A percentile compares a stretch with the other conserved stretches of the same genome.
Evolutionary conservation across 2,329 filamentous ascomycete species (phyloP).

Genomic region (Hymenoscyphus repandus): DNA sequence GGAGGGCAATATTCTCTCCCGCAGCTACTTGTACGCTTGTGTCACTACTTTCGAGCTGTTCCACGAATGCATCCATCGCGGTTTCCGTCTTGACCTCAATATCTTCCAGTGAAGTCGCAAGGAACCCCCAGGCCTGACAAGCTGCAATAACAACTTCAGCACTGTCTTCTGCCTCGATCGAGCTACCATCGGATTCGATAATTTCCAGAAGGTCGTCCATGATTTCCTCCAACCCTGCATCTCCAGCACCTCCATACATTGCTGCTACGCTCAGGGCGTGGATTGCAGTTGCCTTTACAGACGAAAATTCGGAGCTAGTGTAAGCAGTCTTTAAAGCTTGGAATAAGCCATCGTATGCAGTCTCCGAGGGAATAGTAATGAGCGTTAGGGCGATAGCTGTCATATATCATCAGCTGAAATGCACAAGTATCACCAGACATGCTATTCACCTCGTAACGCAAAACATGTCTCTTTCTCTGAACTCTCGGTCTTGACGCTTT

Average conservation of each 20-base stretch:
- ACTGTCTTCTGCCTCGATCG: slow-evolving; percentile 57
- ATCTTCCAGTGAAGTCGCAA: slow-evolving; percentile 62
- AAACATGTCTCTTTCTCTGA: slow-evolving; percentile 58
- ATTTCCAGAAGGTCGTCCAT: slow-evolving; percentile 66
- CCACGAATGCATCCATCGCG: slow-evolving; percentile 62
- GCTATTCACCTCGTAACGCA: slow-evolving; percentile 49
- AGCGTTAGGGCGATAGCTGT: slow-evolving; percentile 56
- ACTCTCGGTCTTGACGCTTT: slow-evolving; percentile 57
- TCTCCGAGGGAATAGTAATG: slow-evolving; percentile 56
- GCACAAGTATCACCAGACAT: not conserved
- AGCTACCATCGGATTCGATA: slow-evolving; percentile 60
- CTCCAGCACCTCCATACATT: slow-evolving; percentile 60
- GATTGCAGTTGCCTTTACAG: slow-evolving; percentile 61
- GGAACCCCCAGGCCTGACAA: slow-evolving; percentile 63
- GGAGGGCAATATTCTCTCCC: slow-evolving; percentile 65
- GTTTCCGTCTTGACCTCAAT: slow-evolving; percentile 58
- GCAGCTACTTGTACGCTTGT: slow-evolving; percentile 61
- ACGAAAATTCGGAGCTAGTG: slow-evolving; percentile 50
- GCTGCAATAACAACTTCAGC: slow-evolving; percentile 58
- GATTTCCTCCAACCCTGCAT: slow-evolving; percentile 55
- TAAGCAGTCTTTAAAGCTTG: slow-evolving; percentile 54
- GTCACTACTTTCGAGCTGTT: slow-evolving; percentile 62
- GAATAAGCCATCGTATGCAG: slow-evolving; percentile 53
- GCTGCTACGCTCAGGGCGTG: slow-evolving; percentile 56
- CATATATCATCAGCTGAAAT: slow-evolving; percentile 4